Conservation (phyloP, 768 basidiomycete species). For the Xerocomellus chrysenteron region DNA sequence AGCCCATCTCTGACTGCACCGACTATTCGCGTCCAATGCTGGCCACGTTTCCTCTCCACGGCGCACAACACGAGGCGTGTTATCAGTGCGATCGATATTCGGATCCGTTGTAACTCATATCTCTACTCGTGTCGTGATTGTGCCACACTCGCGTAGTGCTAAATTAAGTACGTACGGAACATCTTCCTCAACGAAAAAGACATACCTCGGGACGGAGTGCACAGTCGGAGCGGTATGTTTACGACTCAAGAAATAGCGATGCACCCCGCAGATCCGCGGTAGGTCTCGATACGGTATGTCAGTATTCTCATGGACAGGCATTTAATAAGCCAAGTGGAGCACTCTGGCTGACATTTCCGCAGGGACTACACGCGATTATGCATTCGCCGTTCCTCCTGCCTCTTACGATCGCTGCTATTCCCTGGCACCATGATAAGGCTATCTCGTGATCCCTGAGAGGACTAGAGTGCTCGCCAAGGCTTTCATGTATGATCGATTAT, state of each 20-base stretch:
- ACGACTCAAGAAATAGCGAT: not conserved
- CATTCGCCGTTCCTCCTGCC: constrained; percentile 29
- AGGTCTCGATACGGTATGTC: constrained; percentile 20
- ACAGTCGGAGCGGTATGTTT: constrained; percentile 2
- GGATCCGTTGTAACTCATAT: constrained; percentile 12
- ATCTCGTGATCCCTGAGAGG: constrained; percentile 29
- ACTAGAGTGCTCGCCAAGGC: constrained; percentile 23
- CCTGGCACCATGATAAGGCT: constrained; percentile 26
- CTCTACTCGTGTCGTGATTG: not conserved
- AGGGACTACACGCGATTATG: constrained; percentile 19
- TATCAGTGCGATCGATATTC: constrained; percentile 10
- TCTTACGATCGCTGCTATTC: constrained; percentile 18
- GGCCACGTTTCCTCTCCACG: constrained; percentile 2
- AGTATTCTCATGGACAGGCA: constrained; percentile 24
- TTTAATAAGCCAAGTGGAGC: constrained; percentile 22
- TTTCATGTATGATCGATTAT: constrained; percentile 19
- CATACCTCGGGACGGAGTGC: constrained; percentile 15
- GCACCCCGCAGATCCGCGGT: constrained; percentile 33
- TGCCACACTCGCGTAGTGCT: not conserved
- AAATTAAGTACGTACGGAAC: constrained; percentile 1
- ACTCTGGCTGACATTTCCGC: constrained; percentile 14
- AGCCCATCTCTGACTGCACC: not conserved
- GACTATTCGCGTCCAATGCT: not conserved
- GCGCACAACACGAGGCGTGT: constrained; percentile 8
- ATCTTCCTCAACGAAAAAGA: not conserved